A percentile compares a stretch with the other conserved stretches of the same genome.
These are phyloP conservation scores for Hansfordia pulvinata DNA, from an alignment of 2,329 filamentous ascomycete species.

Conservation along the genomic window DNA sequence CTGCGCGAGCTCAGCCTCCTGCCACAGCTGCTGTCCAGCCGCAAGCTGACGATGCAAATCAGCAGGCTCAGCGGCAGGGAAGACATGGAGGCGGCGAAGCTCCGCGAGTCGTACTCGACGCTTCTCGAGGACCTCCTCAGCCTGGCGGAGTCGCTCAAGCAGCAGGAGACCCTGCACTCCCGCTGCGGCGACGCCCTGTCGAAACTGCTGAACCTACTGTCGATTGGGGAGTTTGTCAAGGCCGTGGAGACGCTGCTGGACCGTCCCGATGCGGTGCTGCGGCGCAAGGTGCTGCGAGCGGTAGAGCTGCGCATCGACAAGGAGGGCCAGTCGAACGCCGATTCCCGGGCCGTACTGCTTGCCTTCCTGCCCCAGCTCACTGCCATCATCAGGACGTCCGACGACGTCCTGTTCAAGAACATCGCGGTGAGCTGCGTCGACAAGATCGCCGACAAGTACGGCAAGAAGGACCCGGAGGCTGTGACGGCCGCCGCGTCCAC, in stretches of 20 bases:
- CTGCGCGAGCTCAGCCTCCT: conserved; percentile 41
- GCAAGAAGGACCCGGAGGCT: conserved; percentile 73
- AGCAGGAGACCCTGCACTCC: conserved; percentile 37
- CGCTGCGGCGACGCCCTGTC: conserved; percentile 59
- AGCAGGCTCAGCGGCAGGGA: conserved; percentile 42
- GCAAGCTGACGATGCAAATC: conserved; percentile 41
- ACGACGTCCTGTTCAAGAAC: conserved; percentile 64
- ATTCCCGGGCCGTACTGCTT: conserved; percentile 58
- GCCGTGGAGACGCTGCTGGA: conserved; percentile 73
- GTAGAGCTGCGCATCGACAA: conserved; percentile 68
- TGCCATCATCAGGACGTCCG: conserved; percentile 58
- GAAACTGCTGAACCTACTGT: conserved; percentile 71
- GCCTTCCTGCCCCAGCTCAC: conserved; percentile 71
- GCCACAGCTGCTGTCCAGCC: conserved; percentile 43
- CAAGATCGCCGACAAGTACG: conserved; percentile 87
- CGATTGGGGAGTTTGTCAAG: conserved; percentile 79
- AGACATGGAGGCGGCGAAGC: conserved; percentile 51
- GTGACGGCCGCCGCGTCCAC: conserved; percentile 64
- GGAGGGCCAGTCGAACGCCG: conserved; percentile 54
- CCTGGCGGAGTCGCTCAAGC: conserved; percentile 51
- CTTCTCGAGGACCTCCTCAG: conserved; percentile 52
- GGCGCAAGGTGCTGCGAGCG: conserved; percentile 67
- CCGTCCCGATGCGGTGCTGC: conserved; percentile 59
- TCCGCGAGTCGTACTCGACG: conserved; percentile 54
- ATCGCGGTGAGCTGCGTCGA: conserved; percentile 83